Evolutionary conservation across 2,329 filamentous ascomycete species (phyloP).

Genomic region (Colletotrichum sp.): DNA sequence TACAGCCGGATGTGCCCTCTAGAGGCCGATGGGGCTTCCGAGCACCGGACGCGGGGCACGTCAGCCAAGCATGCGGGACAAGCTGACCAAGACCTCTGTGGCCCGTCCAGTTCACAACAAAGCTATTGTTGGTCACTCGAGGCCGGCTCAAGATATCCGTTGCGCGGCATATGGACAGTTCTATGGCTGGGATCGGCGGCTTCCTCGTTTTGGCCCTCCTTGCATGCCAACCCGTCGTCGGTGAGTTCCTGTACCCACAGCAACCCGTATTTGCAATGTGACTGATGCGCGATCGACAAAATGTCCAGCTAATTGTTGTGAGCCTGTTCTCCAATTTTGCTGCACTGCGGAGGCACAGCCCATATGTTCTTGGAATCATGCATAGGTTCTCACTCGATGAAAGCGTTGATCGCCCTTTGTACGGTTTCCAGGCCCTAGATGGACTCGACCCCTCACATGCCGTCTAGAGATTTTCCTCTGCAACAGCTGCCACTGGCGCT

Average conservation of each 20-base stretch:
- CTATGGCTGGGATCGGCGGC: slow-evolving; percentile 31
- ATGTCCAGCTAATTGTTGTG: slow-evolving; percentile 35
- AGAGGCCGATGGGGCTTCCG: slow-evolving; percentile 31
- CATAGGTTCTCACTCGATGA: slow-evolving; percentile 37
- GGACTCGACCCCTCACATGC: slow-evolving; percentile 30
- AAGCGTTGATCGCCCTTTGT: slow-evolving; percentile 38
- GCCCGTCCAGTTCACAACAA: slow-evolving; percentile 18
- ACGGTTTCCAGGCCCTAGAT: slow-evolving; percentile 38
- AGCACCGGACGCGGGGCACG: slow-evolving; percentile 16
- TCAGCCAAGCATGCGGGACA: slow-evolving; percentile 16
- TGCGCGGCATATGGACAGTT: slow-evolving; percentile 43
- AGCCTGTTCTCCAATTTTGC: slow-evolving; percentile 16
- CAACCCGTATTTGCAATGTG: slow-evolving; percentile 40
- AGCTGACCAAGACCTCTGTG: slow-evolving; percentile 21
- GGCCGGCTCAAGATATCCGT: slow-evolving; percentile 44
- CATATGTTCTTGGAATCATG: slow-evolving; percentile 26
- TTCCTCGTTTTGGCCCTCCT: slow-evolving; percentile 30
- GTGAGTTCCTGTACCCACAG: slow-evolving; percentile 15
- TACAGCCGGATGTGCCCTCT: slow-evolving; percentile 24
- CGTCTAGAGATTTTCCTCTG: slow-evolving; percentile 34
- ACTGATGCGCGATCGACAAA: slow-evolving; percentile 33
- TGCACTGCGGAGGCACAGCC: background rate
- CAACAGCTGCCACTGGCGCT: slow-evolving; percentile 31
- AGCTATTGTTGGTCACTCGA: slow-evolving; percentile 48
- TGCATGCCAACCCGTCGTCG: slow-evolving; percentile 32